Evolutionary conservation across 768 basidiomycete genomes (phyloP), one percentile per base, ranked within the genome.

Genomic region (Pilatotrama ljubarskyi): DNA sequence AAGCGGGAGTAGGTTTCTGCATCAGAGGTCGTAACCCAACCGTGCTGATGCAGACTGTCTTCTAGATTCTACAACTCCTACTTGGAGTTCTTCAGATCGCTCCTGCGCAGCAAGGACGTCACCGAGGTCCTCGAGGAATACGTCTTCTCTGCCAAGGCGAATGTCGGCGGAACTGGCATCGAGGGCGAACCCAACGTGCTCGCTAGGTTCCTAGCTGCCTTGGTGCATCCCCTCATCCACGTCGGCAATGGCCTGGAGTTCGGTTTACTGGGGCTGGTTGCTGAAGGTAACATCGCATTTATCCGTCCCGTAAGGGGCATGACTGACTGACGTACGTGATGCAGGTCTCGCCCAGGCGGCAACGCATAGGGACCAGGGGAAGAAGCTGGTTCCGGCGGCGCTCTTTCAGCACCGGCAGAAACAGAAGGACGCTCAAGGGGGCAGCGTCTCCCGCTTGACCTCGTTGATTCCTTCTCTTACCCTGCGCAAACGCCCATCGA

Each of bases 141-240:
- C 57, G 61, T 91, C 9, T 86, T 90, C 64, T 82, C 84, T 4
- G 32, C 59, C 44, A 51, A 65, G 25, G 66, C 68, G 15, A 69
- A 71, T 35, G 22, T 66, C 7, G 59, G 64, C 11, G 66, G 58
- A 2, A 42, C 53, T 0, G 63, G 58, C 25, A 62, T 54, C 25
- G 62, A 67, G 25, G 61, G 59, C 44, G 77, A 81, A 25, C 83
- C 83, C 0, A 72, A 78, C 59, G 85, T 90, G 84, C 65, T 89
- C 14, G 77, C 76, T 43, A 80, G 87, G 11, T 79, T 85, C 61
- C 37, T 86, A 15, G 76, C 77, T 1, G 86, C 84, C 2, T 66
- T 87, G 8, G 25, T 90, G 5, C 88, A 91, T 64, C 84, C 88
- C 0, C 55, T 88, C 40, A 88, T 90, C 44, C 85, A 89, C 64